These are phyloP conservation scores for Pestalotiopsis sp. DNA, from an alignment of 2,329 filamentous ascomycete species.

Conservation along the genomic window DNA sequence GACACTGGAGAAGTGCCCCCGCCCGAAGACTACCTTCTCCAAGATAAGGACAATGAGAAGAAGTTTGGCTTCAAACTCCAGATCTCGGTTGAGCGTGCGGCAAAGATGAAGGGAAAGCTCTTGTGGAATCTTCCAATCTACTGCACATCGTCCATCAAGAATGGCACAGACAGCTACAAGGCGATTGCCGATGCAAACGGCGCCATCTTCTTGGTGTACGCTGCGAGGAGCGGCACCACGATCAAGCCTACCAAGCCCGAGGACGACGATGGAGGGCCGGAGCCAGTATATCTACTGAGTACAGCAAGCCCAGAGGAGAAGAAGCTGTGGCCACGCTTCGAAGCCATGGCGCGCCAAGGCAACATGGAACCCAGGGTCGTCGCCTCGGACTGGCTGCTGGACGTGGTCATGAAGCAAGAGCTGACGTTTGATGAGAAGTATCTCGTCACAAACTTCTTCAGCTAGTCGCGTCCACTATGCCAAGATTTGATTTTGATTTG, in stretches of 20 bases:
- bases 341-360: slow-evolving; percentile 74
- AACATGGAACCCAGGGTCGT: slow-evolving; percentile 83
- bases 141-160: slow-evolving; percentile 77
- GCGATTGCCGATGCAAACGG: slow-evolving; percentile 88
- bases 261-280: slow-evolving; percentile 62
- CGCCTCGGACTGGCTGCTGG: slow-evolving; percentile 84
- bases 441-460: slow-evolving; percentile 48
- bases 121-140: slow-evolving; percentile 79
- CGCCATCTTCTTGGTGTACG: slow-evolving; percentile 77
- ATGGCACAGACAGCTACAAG: slow-evolving; percentile 82
- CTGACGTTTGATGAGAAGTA: slow-evolving; percentile 69
- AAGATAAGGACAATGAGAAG: slow-evolving; percentile 73
- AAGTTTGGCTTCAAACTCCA: slow-evolving; percentile 70
- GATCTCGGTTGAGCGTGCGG: slow-evolving; percentile 70
- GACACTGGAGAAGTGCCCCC: slow-evolving; percentile 66
- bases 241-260: slow-evolving; percentile 64
- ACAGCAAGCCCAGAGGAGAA: slow-evolving; percentile 68
- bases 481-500: neutral
- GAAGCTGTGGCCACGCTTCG: slow-evolving; percentile 78
- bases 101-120: slow-evolving; percentile 74
- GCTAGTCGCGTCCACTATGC: slow-evolving; percentile 10
- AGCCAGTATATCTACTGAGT: slow-evolving; percentile 83
- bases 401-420: slow-evolving; percentile 86
- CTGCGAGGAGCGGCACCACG: slow-evolving; percentile 69
- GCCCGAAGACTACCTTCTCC: slow-evolving; percentile 66